These are phyloP conservation scores for Colletotrichum destructivum DNA, from an alignment of 2,329 filamentous ascomycete genomes.

Conservation along the genomic window DNA sequence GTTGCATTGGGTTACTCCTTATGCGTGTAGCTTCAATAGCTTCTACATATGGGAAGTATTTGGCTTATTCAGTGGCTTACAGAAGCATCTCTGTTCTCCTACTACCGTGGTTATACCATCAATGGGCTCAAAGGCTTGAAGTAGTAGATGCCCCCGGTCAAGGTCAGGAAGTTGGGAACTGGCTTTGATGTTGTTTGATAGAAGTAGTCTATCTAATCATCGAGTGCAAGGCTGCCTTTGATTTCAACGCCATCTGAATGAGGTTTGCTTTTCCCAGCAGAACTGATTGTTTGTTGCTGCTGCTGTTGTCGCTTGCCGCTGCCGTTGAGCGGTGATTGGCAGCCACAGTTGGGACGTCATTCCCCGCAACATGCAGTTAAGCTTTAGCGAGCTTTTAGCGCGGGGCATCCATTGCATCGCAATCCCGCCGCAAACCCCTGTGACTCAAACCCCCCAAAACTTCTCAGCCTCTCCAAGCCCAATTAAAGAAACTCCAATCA, in stretches of 20 bases:
- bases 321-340: constrained; percentile 21
- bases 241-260: not conserved
- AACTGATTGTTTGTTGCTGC: not conserved
- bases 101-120: not conserved
- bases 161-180: not conserved
- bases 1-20: not conserved
- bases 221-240: not conserved
- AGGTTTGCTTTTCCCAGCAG: not conserved
- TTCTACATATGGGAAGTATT: not conserved
- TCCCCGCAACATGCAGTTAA: constrained; percentile 41
- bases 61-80: not conserved
- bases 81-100: not conserved
- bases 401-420: constrained; percentile 38
- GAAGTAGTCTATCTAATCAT: not conserved
- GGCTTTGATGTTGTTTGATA: not conserved
- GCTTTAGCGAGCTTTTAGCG: constrained; percentile 44
- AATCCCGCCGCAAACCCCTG: constrained; percentile 41
- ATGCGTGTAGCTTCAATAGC: not conserved
- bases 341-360: constrained; percentile 32
- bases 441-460: constrained; percentile 43
- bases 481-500: constrained; percentile 14
- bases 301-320: not conserved
- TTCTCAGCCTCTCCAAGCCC: constrained; percentile 31
- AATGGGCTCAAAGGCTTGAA: not conserved
- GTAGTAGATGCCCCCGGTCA: not conserved